Base-by-base conservation (phyloP, 2,329 filamentous ascomycete genomes). In the Talaromyces sp. region DNA sequence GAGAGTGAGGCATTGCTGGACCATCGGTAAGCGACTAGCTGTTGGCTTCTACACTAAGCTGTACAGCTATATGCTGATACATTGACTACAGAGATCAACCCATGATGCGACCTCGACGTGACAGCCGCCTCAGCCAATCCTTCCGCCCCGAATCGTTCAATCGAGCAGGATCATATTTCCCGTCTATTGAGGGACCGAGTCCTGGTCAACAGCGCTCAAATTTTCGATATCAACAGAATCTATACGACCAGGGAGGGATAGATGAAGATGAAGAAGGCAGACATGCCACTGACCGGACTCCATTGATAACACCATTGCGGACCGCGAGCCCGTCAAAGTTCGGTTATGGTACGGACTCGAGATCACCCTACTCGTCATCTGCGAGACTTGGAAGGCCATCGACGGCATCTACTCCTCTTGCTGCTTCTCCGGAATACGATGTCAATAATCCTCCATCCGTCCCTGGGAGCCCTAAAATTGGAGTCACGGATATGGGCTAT, bases 1-100 rank as follows among this genome's bases (percentile, higher is more conserved):
- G 94, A 97, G 70, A 97, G 93, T 76, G 90, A 96, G 74, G 89
- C 87, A 8, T 81, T 98, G 70, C 81, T 98, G 19, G 94, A 98
- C 77, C 94, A 98, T 77, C 87, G 92, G 88, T 90, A 79, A 67
- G 79, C 14, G 19, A 11, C 19, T 68, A 57, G 58, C 63, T 24
- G 24, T 9, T 5, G 22, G 54, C n/a, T 11, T 16, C 14, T 10
- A 43, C 33, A 59, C 6, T 11, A 24, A 10, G 13, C 35, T 31
- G 7, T 31, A 31, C 27, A 10, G 13, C 31, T 39, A 45, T 3
- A 43, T 31, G 16, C 37, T 59, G 33, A 27, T 31, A 27, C 7
- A 1, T 58, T 37, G 24, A 27, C 22, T 54, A 9, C 58, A 63
- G 59, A 62, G 68, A 85, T 59, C 88, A 89, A 69, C 84, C 83